Evolutionary conservation across 2,329 filamentous ascomycete species (phyloP), one percentile per base, ranked within the genome.

Genomic region (Paraconiothyrium sp.): DNA sequence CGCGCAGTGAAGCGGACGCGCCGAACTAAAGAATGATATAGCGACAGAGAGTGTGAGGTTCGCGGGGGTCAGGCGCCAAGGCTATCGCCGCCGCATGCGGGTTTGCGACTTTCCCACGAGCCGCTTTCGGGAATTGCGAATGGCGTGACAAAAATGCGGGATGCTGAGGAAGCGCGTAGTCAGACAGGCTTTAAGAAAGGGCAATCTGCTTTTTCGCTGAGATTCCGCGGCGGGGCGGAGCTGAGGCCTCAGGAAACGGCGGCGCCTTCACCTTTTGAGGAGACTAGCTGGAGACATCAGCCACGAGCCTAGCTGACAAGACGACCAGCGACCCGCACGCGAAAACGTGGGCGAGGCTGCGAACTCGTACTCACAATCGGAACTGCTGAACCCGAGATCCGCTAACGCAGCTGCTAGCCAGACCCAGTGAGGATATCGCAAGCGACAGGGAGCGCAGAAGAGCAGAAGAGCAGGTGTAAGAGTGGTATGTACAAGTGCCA

Each of bases 41-140:
- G 49, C 47, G 55, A 54, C 14, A 20, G 24, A 51, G 56, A 11
- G 46, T 20, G 62, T 57, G 61, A 60, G 10, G 47, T 32, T 46
- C 60, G 57, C 54, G 54, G 41, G 51, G 43, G 32, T 14, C 3
- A 24, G 54, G 43, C 11, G 54, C 54, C 54, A 56, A 56, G 52
- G 43, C 41, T 47, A 24, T 10, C 13, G 30, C 32, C 30, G 54
- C 52, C 30, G 52, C 39, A 55, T 47, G 41, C 52, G 24, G 41
- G 37, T 14, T n/a, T 16, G 35, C 32, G n/a, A 55, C n/a, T 24
- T 51, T 44, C 68, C 64, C 61, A 58, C 57, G 65, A 63, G 62
- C 72, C 64, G 71, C 67, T 75, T 73, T 63, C 70, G 71, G 69
- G 61, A 48, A 52, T 7, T 27, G 56, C 47, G 37, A 41, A 37